Evolutionary conservation across 2,329 filamentous ascomycete genomes (phyloP).

Genomic region (Kalmusia sp.): DNA sequence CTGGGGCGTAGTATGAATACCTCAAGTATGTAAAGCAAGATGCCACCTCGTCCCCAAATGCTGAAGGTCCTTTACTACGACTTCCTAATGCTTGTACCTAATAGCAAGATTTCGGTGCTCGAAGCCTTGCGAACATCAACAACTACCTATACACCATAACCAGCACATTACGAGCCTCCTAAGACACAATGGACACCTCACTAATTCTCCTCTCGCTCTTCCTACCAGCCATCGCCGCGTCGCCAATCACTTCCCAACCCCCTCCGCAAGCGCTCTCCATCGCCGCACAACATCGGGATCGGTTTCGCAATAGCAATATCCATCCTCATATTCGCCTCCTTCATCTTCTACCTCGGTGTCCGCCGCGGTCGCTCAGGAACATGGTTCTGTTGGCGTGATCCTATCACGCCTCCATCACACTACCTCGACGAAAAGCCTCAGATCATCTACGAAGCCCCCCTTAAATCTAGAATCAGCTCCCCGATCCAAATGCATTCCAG

Average conservation of each 20-base stretch:
- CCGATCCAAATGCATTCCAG: slow-evolving; percentile 7
- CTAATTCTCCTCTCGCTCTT: slow-evolving; percentile 2
- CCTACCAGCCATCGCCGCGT: slow-evolving; percentile 1
- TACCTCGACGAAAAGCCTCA: not conserved
- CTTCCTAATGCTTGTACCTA: not conserved
- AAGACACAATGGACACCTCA: slow-evolving; percentile 3
- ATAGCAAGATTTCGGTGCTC: not conserved
- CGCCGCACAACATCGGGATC: slow-evolving; percentile 5
- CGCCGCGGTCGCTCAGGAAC: slow-evolving; percentile 11
- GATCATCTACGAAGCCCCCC: not conserved
- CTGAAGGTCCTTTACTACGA: not conserved
- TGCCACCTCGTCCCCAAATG: not conserved
- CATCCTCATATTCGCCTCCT: slow-evolving; percentile 1
- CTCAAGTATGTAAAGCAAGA: slow-evolving; percentile 6
- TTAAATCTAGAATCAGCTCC: slow-evolving; percentile 9
- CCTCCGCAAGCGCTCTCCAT: slow-evolving; percentile 6
- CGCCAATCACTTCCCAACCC: slow-evolving; percentile 3
- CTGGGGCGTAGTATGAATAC: not conserved
- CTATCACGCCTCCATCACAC: not conserved
- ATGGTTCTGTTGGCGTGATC: slow-evolving; percentile 11
- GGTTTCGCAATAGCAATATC: slow-evolving; percentile 13
- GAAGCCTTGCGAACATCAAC: not conserved
- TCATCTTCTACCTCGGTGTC: slow-evolving; percentile 13
- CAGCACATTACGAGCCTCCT: not conserved
- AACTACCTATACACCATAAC: not conserved